Evolutionary conservation across 2,329 filamentous ascomycete species (phyloP).

Genomic region (Tolypocladium amazonense): DNA sequence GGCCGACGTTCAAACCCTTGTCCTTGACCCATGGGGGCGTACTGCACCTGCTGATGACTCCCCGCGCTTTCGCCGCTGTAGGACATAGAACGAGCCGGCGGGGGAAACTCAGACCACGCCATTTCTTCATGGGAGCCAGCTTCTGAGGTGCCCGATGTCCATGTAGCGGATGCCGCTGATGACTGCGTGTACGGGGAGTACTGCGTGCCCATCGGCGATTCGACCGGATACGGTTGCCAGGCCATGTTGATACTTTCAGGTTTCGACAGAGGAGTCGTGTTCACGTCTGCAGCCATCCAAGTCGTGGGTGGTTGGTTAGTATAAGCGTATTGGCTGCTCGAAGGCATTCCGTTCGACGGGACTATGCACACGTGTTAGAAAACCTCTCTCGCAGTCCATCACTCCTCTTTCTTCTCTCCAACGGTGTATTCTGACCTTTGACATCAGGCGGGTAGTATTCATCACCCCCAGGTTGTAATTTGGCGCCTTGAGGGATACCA

Average conservation of each 20-base stretch:
- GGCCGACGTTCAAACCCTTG: constrained; percentile 32
- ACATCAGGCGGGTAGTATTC: constrained; percentile 27
- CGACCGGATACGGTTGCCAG: constrained; percentile 40
- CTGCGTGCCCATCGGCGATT: constrained; percentile 38
- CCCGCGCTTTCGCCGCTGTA: constrained; percentile 32
- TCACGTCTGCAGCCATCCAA: constrained; percentile 35
- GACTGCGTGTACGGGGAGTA: constrained; percentile 39
- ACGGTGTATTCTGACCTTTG: constrained; percentile 27
- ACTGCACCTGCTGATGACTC: constrained; percentile 25
- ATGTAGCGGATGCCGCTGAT: constrained; percentile 26
- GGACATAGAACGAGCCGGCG: constrained; percentile 34
- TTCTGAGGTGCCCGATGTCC: constrained; percentile 27
- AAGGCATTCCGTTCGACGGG: constrained; percentile 19
- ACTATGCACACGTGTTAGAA: constrained; percentile 13
- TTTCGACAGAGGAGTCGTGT: constrained; percentile 27
- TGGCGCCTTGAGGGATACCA: not conserved
- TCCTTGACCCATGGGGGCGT: constrained; percentile 27
- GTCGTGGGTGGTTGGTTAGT: constrained; percentile 24
- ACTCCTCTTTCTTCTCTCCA: not conserved
- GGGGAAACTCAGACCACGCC: constrained; percentile 31
- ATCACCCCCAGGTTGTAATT: constrained; percentile 23
- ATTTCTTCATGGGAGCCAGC: constrained; percentile 31
- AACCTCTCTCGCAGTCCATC: not conserved
- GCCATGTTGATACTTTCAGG: constrained; percentile 29
- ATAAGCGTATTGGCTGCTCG: constrained; percentile 26